These are phyloP conservation scores for Arthrobotrys entomopaga DNA, from an alignment of 2,329 filamentous ascomycete species.

Conservation along the genomic window DNA sequence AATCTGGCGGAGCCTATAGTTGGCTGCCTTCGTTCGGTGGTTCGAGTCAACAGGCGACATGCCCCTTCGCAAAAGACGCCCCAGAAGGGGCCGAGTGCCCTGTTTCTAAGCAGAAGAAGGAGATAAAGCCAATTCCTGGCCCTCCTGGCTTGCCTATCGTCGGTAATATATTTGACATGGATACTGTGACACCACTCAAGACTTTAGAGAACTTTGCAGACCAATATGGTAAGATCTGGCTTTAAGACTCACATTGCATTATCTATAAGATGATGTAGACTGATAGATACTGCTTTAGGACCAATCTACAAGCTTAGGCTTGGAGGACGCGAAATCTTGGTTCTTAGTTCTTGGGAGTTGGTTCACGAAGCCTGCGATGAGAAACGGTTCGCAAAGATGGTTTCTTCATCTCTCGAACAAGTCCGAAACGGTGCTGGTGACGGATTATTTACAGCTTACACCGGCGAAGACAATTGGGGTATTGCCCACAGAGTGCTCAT, in stretches of 20 bases:
- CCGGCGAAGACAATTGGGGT: conserved; percentile 70
- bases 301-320: conserved; percentile 71
- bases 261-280: not conserved
- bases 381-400: conserved; percentile 71
- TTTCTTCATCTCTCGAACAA: conserved; percentile 66
- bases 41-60: conserved; percentile 32
- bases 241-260: not conserved
- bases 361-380: conserved; percentile 74
- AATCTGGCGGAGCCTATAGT: conserved; percentile 16
- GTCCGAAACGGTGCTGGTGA: conserved; percentile 72
- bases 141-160: conserved; percentile 73
- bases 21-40: conserved; percentile 47
- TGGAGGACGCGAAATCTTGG: conserved; percentile 65
- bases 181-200: conserved; percentile 68
- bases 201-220: conserved; percentile 71
- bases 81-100: conserved; percentile 35
- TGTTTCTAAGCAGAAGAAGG: conserved; percentile 33
- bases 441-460: conserved; percentile 72
- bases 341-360: conserved; percentile 68
- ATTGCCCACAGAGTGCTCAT: conserved; percentile 74
- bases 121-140: conserved; percentile 68
- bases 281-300: conserved; percentile 63
- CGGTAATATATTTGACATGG: conserved; percentile 74
- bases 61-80: conserved; percentile 43
- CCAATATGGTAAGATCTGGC: conserved; percentile 68